Evolutionary conservation across 2,329 filamentous ascomycete species (phyloP).

Genomic region (Neoarthrinium moseri): DNA sequence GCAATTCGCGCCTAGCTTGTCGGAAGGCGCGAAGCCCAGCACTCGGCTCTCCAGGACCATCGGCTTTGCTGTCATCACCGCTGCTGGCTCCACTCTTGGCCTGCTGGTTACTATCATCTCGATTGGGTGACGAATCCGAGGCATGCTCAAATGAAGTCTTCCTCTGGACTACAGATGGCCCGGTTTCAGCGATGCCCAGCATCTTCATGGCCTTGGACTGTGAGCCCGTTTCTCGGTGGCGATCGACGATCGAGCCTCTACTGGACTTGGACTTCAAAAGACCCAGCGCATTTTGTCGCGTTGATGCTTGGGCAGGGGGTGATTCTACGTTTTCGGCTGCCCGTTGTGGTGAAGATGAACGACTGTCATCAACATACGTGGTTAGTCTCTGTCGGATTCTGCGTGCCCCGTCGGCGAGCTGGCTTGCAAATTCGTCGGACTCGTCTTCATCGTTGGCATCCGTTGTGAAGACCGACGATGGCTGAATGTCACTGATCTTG

Average conservation of each 20-base stretch:
- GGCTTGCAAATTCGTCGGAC: conserved; percentile 69
- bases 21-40: conserved; percentile 56
- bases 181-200: conserved; percentile 50
- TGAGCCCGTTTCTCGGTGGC: conserved; percentile 33
- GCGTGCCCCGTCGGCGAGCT: conserved; percentile 68
- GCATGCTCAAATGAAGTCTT: conserved; percentile 7
- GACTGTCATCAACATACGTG: conserved; percentile 64
- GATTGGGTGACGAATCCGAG: no score
- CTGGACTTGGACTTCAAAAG: conserved; percentile 68
- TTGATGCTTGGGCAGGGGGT: conserved; percentile 28
- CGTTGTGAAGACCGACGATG: no score
- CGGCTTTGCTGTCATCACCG: conserved; percentile 9
- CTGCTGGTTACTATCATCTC: no score
- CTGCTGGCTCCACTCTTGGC: no score
- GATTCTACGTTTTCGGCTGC: conserved; percentile 26
- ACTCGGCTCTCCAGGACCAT: conserved; percentile 32
- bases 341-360: conserved; percentile 41
- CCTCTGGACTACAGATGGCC: conserved; percentile 25
- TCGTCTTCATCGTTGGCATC: conserved; percentile 11
- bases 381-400: conserved; percentile 73
- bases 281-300: conserved; percentile 57
- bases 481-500: background rate
- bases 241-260: conserved; percentile 59
- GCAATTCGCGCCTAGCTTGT: conserved; percentile 56
- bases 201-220: conserved; percentile 60